These are phyloP conservation scores for Rugonectria rugulosa DNA, from an alignment of 2,329 filamentous ascomycete genomes.

Conservation along the genomic window DNA sequence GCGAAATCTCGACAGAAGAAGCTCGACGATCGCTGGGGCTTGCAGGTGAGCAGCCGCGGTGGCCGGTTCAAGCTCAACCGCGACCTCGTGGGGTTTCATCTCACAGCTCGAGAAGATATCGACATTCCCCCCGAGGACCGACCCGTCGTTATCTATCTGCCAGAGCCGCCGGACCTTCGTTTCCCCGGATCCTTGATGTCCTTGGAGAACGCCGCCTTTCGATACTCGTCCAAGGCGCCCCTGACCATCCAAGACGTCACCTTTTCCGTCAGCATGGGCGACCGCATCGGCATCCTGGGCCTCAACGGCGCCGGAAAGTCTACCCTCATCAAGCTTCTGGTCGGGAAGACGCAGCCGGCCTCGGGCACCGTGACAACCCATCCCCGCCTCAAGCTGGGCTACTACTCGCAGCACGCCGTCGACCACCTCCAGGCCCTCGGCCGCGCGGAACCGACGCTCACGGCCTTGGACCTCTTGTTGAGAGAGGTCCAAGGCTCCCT, in stretches of 20 bases:
- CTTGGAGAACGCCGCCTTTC: conserved; percentile 72
- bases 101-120: conserved; percentile 69
- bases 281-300: conserved; percentile 77
- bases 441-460: conserved; percentile 57
- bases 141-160: conserved; percentile 63
- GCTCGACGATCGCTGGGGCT: conserved; percentile 80
- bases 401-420: conserved; percentile 83
- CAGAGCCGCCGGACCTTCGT: conserved; percentile 71
- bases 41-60: conserved; percentile 76
- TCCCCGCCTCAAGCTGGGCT: conserved; percentile 73
- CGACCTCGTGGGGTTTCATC: conserved; percentile 70
- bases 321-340: conserved; percentile 76
- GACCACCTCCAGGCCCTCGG: conserved; percentile 70
- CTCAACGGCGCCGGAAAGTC: conserved; percentile 86
- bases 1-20: conserved; percentile 86
- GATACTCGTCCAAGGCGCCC: conserved; percentile 57
- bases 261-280: conserved; percentile 75
- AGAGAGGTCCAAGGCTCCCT: conserved; percentile 54
- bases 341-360: conserved; percentile 65
- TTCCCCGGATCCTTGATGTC: conserved; percentile 79
- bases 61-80: conserved; percentile 82
- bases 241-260: conserved; percentile 67
- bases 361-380: conserved; percentile 71
- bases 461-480: conserved; percentile 70
- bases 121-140: conserved; percentile 72